Conservation (phyloP, 768 basidiomycete species). For the Lanmaoa rubissima region DNA sequence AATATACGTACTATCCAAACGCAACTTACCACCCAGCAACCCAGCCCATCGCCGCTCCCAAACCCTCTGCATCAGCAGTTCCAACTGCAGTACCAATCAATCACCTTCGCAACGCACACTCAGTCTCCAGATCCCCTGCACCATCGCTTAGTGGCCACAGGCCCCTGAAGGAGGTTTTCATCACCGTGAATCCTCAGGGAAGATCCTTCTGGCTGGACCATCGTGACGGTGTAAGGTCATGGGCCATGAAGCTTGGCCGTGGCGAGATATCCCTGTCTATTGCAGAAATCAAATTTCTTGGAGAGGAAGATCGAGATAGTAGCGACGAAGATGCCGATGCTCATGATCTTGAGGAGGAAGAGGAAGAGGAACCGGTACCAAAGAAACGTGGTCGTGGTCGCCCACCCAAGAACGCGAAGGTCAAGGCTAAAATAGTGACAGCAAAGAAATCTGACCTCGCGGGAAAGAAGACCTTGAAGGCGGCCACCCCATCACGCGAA, state of each 20-base stretch:
- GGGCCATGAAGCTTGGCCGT: constrained; percentile 62
- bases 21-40: constrained; percentile 43
- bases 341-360: constrained; percentile 45
- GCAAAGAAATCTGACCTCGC: constrained; percentile 32
- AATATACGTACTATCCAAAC: constrained; percentile 53
- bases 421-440: constrained; percentile 32
- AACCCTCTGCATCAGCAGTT: constrained; percentile 12
- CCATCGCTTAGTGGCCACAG: constrained; percentile 36
- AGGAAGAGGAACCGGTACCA: constrained; percentile 34
- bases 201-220: constrained; percentile 59
- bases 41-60: constrained; percentile 25
- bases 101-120: constrained; percentile 26
- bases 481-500: constrained; percentile 37
- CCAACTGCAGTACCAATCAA: constrained; percentile 6
- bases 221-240: constrained; percentile 68
- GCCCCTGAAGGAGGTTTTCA: constrained; percentile 51
- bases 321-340: constrained; percentile 53
- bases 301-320: constrained; percentile 58
- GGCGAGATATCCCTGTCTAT: constrained; percentile 58
- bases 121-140: constrained; percentile 32
- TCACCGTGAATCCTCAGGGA: constrained; percentile 57
- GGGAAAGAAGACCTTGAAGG: constrained; percentile 47
- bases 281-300: constrained; percentile 50
- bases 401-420: constrained; percentile 33
- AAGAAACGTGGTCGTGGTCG: constrained; percentile 44